Conservation (phyloP, 2,329 filamentous ascomycete species). For the Fusarium incarnatum region DNA sequence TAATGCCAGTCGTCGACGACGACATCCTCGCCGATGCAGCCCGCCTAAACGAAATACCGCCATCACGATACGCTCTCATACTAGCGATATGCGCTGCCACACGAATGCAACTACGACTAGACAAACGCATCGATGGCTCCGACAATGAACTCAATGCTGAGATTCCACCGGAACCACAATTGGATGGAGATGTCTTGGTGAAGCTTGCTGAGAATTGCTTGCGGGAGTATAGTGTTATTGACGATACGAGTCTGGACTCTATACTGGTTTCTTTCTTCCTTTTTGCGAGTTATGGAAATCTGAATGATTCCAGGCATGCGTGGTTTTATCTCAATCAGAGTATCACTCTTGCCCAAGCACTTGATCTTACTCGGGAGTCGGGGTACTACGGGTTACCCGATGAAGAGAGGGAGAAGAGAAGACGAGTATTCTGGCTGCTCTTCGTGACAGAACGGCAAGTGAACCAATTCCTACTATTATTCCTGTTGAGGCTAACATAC, state of each 20-base stretch:
- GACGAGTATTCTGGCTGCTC: slow-evolving; percentile 51
- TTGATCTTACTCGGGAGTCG: slow-evolving; percentile 45
- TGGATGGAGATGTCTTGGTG: slow-evolving; percentile 46
- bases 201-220: slow-evolving; percentile 44
- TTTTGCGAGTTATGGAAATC: slow-evolving; percentile 49
- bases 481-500: background rate
- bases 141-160: slow-evolving; percentile 27
- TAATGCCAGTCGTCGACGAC: slow-evolving; percentile 50
- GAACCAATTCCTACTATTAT: rapidly evolving
- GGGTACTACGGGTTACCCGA: slow-evolving; percentile 41
- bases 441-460: slow-evolving; percentile 50
- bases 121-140: slow-evolving; percentile 26
- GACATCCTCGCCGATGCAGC: slow-evolving; percentile 46
- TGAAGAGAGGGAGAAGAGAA: slow-evolving; percentile 45
- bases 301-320: slow-evolving; percentile 45
- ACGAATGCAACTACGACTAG: slow-evolving; percentile 47
- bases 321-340: slow-evolving; percentile 52
- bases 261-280: slow-evolving; percentile 49
- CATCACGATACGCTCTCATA: slow-evolving; percentile 47
- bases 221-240: slow-evolving; percentile 46
- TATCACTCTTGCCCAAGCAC: slow-evolving; percentile 46
- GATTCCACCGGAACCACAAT: slow-evolving; percentile 36
- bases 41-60: slow-evolving; percentile 41
- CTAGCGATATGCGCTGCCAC: slow-evolving; percentile 48
- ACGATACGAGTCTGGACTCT: slow-evolving; percentile 47